These are phyloP conservation scores for Parasitella parasitica DNA, from an alignment of 371 early-diverging fungal genomes.

Conservation along the genomic window DNA sequence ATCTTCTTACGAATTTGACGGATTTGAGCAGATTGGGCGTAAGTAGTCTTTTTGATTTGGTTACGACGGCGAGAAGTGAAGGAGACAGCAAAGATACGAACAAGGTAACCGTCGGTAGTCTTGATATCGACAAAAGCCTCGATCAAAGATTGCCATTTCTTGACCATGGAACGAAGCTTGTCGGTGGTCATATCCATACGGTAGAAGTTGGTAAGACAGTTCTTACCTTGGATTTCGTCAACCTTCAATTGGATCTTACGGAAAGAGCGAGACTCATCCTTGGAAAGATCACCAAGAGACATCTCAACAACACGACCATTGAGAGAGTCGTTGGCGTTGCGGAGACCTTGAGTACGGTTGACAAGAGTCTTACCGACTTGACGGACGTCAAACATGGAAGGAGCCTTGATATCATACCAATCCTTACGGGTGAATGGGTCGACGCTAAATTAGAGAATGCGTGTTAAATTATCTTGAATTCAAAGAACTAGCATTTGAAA, in stretches of 20 bases:
- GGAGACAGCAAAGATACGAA: constrained; percentile 97
- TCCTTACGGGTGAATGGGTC: constrained; percentile 99
- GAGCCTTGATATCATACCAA: constrained; percentile 99
- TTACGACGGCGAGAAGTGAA: constrained; percentile 97
- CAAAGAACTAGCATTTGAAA: not conserved
- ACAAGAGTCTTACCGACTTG: constrained; percentile 98
- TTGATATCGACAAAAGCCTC: constrained; percentile 99
- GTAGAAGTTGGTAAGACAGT: constrained; percentile 99
- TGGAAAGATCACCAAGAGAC: constrained; percentile 97
- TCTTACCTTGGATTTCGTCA: constrained; percentile 98
- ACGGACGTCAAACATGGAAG: constrained; percentile 93
- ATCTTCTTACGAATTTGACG: constrained; percentile 99
- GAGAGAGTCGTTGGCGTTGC: constrained; percentile 95
- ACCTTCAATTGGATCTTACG: constrained; percentile 99
- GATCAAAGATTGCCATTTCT: constrained; percentile 99
- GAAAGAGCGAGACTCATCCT: constrained; percentile 93
- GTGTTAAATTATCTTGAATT: not conserved
- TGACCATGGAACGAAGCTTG: constrained; percentile 99
- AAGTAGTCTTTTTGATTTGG: constrained; percentile 99
- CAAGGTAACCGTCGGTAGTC: constrained; percentile 99
- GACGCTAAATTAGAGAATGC: constrained; percentile 51
- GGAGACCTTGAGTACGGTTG: constrained; percentile 99
- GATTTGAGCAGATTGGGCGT: constrained; percentile 96
- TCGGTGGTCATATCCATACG: constrained; percentile 99
- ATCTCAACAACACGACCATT: constrained; percentile 98